phyloP scores from a whole-genome alignment of 805 yeast species.

The Saccharomycopsis javanensis region DNA sequence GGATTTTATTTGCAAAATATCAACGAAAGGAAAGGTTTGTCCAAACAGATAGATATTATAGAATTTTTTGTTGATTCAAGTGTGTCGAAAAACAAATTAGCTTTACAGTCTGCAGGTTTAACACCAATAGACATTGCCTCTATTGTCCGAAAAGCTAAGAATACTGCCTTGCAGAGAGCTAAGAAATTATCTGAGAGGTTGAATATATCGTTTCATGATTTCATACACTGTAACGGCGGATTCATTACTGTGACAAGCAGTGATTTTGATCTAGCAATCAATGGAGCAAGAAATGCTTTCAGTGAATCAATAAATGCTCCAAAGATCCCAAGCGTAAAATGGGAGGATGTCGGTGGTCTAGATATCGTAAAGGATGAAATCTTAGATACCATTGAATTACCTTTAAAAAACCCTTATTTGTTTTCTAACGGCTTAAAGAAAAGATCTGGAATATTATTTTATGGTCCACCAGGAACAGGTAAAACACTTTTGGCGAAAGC shows the following conservation, averaged over 20 bases:
- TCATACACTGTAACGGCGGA: constrained; percentile 48
- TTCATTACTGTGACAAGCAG: constrained; percentile 40
- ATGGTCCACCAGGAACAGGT: constrained; percentile 99
- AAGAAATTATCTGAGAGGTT: neutral
- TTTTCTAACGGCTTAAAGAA: constrained; percentile 85
- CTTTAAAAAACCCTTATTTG: constrained; percentile 83
- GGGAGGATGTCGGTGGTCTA: constrained; percentile 97
- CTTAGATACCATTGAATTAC: constrained; percentile 92
- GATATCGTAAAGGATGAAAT: constrained; percentile 87
- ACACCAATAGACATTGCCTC: constrained; percentile 74
- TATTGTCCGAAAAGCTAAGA: constrained; percentile 57
- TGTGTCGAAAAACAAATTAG: constrained; percentile 46
- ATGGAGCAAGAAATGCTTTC: constrained; percentile 75
- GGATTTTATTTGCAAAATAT: constrained; percentile 34
- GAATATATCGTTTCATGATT: constrained; percentile 24
- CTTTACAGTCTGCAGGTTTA: constrained; percentile 86
- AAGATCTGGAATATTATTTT: constrained; percentile 86
- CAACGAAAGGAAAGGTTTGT: constrained; percentile 11
- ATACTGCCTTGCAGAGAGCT: constrained; percentile 43
- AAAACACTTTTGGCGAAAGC: constrained; percentile 94
- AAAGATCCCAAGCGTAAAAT: constrained; percentile 82
- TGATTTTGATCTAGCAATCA: constrained; percentile 63
- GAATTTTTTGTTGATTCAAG: constrained; percentile 22
- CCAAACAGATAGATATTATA: neutral
- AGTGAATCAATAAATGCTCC: constrained; percentile 97